Conservation (phyloP, 805 yeast genomes). For the Phaffomyces thermotolerans region DNA sequence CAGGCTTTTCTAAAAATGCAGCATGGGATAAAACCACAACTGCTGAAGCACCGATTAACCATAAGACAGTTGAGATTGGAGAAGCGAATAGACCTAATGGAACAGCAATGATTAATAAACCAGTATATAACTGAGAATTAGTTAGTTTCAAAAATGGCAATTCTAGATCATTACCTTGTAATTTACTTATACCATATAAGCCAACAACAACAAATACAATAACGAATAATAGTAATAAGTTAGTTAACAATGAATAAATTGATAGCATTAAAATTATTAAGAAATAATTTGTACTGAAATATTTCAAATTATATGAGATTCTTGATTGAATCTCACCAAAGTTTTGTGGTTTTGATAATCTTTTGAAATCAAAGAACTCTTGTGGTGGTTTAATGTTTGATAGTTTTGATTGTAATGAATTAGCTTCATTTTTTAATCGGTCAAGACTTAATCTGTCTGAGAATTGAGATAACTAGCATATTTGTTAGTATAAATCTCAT, state of each 20-base stretch:
- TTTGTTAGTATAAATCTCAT: not conserved
- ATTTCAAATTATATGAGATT: constrained; percentile 76
- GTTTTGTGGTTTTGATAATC: constrained; percentile 85
- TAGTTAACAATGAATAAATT: constrained; percentile 82
- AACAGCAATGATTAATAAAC: constrained; percentile 62
- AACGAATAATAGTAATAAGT: constrained; percentile 77
- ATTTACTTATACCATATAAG: constrained; percentile 65
- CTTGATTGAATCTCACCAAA: constrained; percentile 86
- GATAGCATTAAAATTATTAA: constrained; percentile 65
- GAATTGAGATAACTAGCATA: constrained; percentile 32
- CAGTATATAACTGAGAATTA: constrained; percentile 79
- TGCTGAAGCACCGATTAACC: constrained; percentile 86
- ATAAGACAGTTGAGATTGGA: constrained; percentile 82
- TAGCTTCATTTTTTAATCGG: constrained; percentile 41
- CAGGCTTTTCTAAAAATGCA: constrained; percentile 86
- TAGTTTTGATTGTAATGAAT: constrained; percentile 52
- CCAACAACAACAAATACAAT: constrained; percentile 68
- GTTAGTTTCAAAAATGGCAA: constrained; percentile 61
- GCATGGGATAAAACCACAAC: constrained; percentile 82
- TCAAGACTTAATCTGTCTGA: constrained; percentile 45
- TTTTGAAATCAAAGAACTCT: constrained; percentile 87
- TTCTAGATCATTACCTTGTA: constrained; percentile 78
- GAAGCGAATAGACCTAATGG: constrained; percentile 84
- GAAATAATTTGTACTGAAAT: constrained; percentile 82
- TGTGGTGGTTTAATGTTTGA: constrained; percentile 79